Conservation (phyloP, 257 asterid species). For the Fraxinus cuspidata region DNA sequence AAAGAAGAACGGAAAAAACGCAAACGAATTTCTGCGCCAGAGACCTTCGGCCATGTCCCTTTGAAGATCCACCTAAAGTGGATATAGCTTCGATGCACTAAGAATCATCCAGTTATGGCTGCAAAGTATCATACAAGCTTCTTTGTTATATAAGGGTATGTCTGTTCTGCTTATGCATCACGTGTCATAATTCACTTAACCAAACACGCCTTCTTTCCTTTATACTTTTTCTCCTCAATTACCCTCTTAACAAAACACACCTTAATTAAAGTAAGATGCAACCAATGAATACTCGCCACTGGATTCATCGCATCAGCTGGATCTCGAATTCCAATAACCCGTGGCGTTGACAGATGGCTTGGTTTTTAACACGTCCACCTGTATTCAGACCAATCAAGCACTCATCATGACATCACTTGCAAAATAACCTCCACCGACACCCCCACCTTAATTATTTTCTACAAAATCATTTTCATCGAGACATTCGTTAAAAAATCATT, state of each 20-base stretch:
- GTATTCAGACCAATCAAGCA: neutral
- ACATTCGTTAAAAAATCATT: no score
- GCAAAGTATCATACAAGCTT: no score
- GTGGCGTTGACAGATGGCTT: neutral
- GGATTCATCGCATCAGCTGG: neutral
- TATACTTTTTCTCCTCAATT: neutral
- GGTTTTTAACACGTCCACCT: neutral
- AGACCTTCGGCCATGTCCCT: no score
- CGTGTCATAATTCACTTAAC: constrained; percentile 16
- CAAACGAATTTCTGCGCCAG: no score
- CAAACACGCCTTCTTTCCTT: no score
- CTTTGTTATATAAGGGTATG: neutral
- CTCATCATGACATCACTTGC: neutral
- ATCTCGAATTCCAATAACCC: neutral
- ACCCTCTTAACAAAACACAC: neutral
- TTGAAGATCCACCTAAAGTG: no score
- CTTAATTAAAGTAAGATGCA: no score
- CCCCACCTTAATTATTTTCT: neutral
- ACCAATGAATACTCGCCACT: neutral
- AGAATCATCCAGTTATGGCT: no score
- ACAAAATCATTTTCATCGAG: no score
- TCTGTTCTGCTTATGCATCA: constrained; percentile 21
- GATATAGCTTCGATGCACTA: no score
- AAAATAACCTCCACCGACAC: constrained; percentile 1
- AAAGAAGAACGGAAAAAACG: no score